Evolutionary conservation across 1,284 basidiomycete genomes (phyloP), one percentile per base, ranked within the genome.

Genomic region (Porogramme epimiltina): DNA sequence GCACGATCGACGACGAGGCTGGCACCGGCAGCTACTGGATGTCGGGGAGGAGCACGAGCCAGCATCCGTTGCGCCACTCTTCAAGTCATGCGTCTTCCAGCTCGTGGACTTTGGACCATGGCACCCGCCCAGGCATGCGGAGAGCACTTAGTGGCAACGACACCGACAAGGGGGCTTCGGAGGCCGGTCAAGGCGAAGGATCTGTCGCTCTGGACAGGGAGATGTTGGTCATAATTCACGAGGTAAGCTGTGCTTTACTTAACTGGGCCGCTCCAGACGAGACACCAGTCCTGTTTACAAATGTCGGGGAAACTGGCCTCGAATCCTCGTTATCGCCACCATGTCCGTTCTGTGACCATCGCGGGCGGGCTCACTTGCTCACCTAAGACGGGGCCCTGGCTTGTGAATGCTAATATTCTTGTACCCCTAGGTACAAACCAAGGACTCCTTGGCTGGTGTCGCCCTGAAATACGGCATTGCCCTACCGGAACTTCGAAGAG

Each of bases 381-480:
- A n/a, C n/a, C n/a, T n/a, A n/a, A n/a, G n/a, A n/a, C n/a, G n/a
- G n/a, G n/a, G n/a, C n/a, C n/a, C n/a, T n/a, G n/a, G 19, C n/a
- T n/a, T 34, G 20, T 11, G 36, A 4, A 26, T 34, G 20, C 26
- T 45, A 11, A 44, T 22, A 18, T 34, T 19, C 19, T 41, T 37
- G 55, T 31, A 1, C 20, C 10, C 37, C 13, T 41, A 91, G 93
- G 77, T 96, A 28, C 72, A 76, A 49, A 74, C 83, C 4, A 78
- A 76, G 19, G 94, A 97, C 64, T 90, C 93, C 3, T 73, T 96
- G 16, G 82, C 91, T 15, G 88, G 91, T 15, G 87, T 97, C 19
- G 86, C 94, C 0, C 75, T 97, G 41, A 89, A 87, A 60, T 96
- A 96, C 66, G 92, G 91, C 3, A 87, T 95, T 49, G 81, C 86